Percentiles rank a stretch among this genome's conserved stretches.
These are phyloP conservation scores for Akanthomyces uredinophilus DNA, from an alignment of 2,329 filamentous ascomycete genomes.

Conservation along the genomic window DNA sequence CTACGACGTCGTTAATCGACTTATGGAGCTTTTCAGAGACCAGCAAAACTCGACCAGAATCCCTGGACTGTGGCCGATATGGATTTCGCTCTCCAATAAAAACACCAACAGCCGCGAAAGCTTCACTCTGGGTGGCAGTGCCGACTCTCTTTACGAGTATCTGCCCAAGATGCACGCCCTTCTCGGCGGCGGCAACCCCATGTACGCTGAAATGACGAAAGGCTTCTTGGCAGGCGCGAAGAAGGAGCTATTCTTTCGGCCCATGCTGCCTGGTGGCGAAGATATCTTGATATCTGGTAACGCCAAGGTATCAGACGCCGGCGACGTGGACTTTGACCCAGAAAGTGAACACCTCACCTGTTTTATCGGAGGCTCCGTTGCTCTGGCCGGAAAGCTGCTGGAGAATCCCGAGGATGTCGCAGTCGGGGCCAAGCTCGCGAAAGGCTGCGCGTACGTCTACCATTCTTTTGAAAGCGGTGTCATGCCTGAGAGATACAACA, in stretches of 20 bases:
- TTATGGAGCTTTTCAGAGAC: slow-evolving; percentile 61
- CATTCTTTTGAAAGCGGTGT: slow-evolving; percentile 42
- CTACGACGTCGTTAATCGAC: slow-evolving; percentile 63
- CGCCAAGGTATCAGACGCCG: slow-evolving; percentile 22
- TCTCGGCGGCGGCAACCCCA: slow-evolving; percentile 45
- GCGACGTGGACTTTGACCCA: slow-evolving; percentile 21
- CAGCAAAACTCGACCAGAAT: slow-evolving; percentile 61
- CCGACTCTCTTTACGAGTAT: slow-evolving; percentile 40
- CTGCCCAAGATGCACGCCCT: slow-evolving; percentile 45
- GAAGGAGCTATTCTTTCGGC: slow-evolving; percentile 54
- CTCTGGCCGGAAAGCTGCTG: slow-evolving; percentile 42
- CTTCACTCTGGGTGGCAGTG: slow-evolving; percentile 35
- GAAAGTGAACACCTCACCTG: slow-evolving; percentile 45
- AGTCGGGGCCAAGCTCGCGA: slow-evolving; percentile 39
- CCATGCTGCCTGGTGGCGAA: slow-evolving; percentile 50
- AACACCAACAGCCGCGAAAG: slow-evolving; percentile 26
- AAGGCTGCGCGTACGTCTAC: slow-evolving; percentile 51
- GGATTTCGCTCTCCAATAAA: slow-evolving; percentile 52
- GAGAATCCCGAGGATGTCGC: slow-evolving; percentile 37
- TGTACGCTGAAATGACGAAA: slow-evolving; percentile 52
- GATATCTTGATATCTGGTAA: slow-evolving; percentile 51
- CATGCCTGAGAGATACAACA: slow-evolving; percentile 46
- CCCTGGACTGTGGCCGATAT: slow-evolving; percentile 69
- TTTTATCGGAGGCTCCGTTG: slow-evolving; percentile 48
- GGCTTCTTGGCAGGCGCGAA: slow-evolving; percentile 48